These are phyloP conservation scores for Saccharomycopsis sp. DNA, from an alignment of 805 yeast species.

Conservation along the genomic window DNA sequence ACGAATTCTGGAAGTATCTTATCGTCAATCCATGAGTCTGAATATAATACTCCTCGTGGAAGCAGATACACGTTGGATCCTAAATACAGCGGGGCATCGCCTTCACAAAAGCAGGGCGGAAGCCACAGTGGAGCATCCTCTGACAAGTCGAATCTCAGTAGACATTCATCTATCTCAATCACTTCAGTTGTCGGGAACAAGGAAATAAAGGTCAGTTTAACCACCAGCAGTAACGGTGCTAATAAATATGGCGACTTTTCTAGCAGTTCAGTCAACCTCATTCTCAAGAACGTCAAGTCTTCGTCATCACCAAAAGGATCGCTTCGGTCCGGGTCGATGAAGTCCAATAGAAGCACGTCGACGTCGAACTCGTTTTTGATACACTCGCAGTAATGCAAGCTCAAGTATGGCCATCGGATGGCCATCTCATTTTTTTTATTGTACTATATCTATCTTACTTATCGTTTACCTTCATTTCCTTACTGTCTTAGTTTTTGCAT, in stretches of 20 bases:
- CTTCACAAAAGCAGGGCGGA: not conserved
- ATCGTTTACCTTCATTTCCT: no score
- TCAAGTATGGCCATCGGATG: no score
- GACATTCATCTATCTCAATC: slow-evolving; percentile 10
- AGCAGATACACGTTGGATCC: slow-evolving; percentile 1
- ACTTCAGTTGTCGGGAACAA: slow-evolving; percentile 14
- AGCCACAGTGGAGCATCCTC: slow-evolving; percentile 1
- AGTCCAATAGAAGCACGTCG: not conserved
- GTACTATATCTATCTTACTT: not conserved
- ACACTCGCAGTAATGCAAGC: not conserved
- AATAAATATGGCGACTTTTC: slow-evolving; percentile 11
- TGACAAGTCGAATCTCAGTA: slow-evolving; percentile 1
- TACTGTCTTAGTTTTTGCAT: no score
- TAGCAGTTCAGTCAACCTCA: slow-evolving; percentile 12
- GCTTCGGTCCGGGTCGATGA: slow-evolving; percentile 8
- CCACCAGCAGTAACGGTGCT: not conserved
- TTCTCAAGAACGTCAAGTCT: not conserved
- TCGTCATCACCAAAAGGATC: slow-evolving; percentile 15
- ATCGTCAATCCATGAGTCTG: not conserved
- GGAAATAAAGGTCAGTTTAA: slow-evolving; percentile 14
- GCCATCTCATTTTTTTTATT: not conserved
- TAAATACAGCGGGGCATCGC: not conserved
- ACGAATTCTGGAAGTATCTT: not conserved
- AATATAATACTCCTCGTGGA: not conserved
- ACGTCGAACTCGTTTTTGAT: not conserved